Evolutionary conservation across 192 early-diverging fungal genomes (phyloP).

Genomic region (Podila clonocystis): DNA sequence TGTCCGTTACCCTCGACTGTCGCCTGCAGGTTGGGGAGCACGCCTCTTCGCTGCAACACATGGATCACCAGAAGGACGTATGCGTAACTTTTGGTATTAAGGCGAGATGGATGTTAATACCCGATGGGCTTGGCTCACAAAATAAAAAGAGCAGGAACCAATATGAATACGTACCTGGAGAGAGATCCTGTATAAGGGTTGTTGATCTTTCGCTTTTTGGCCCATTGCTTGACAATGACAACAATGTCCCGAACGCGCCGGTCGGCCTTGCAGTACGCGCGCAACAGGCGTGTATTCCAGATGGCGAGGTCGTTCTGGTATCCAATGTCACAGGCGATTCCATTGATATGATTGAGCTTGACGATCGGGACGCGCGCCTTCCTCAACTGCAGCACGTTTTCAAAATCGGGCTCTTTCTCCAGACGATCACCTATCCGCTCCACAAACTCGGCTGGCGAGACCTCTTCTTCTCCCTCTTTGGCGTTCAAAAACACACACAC

Average conservation of each 20-base stretch:
- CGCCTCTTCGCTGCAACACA: slow-evolving; percentile 32
- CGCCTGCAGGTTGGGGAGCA: slow-evolving; percentile 53
- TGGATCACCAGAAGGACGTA: slow-evolving; percentile 49
- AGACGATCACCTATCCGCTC: slow-evolving; percentile 48
- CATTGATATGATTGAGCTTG: slow-evolving; percentile 46
- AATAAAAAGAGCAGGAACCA: too few species aligned
- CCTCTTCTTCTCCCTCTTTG: slow-evolving; percentile 18
- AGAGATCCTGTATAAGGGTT: slow-evolving; percentile 47
- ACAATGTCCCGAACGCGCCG: slow-evolving; percentile 48
- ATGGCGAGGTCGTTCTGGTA: slow-evolving; percentile 51
- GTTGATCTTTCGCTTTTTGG: slow-evolving; percentile 50
- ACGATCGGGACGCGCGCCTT: slow-evolving; percentile 45
- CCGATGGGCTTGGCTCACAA: too few species aligned
- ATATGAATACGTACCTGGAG: slow-evolving; percentile 23
- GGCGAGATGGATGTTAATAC: background rate
- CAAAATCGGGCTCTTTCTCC: slow-evolving; percentile 37
- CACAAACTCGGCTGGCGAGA: slow-evolving; percentile 48
- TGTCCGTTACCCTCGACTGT: slow-evolving; percentile 33
- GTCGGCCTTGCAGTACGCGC: slow-evolving; percentile 47
- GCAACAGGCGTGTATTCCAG: slow-evolving; percentile 51
- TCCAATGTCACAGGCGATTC: slow-evolving; percentile 52
- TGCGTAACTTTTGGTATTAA: slow-evolving; percentile 30
- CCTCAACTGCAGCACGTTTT: slow-evolving; percentile 37
- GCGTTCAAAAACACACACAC: slow-evolving; percentile 42
- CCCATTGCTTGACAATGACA: slow-evolving; percentile 49